Evolutionary conservation across 139 green algal genomes (phyloP), one percentile per base, ranked within the genome.

Genomic region (Chlamydomonas incerta): DNA sequence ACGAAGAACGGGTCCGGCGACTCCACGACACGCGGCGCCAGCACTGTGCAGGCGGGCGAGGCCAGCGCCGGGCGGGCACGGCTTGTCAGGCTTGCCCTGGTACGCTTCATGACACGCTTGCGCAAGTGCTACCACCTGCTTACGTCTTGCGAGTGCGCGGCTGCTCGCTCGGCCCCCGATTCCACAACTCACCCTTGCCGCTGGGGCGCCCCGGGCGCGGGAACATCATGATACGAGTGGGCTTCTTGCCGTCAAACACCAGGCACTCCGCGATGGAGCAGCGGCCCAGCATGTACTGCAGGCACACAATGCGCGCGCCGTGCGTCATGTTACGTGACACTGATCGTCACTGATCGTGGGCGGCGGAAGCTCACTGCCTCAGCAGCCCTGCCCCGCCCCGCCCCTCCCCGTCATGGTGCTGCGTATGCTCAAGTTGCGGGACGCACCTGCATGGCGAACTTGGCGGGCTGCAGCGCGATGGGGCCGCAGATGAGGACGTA

Each of bases 241-340:
- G 80, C 37, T 77, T 28, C 0, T 14, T 37, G 2, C 37, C 28
- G 58, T 91, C 47, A 80, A 88, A 95, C 41, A 77, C 58, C 58
- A 93, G 47, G 75, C 89, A 91, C 87, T 95, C 89, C 10, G 90
- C 92, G 58, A 95, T 89, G 34, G 84, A 90, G 77, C 73, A 74
- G 17, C 69, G 72, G 26, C 86, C 84, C 31, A 86, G 69, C 15
- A 90, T 18, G 85, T 95, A 95, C 82, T 95, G 60, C 13, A 66
- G 46, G 6, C 41, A 50, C 41, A n/a, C n/a, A n/a, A n/a, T n/a
- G n/a, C n/a, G n/a, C n/a, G n/a, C n/a, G n/a, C n/a, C n/a, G n/a
- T n/a, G n/a, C n/a, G n/a, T n/a, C n/a, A n/a, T n/a, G n/a, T n/a
- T n/a, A n/a, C n/a, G n/a, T n/a, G n/a, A n/a, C n/a, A n/a, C n/a